Evolutionary conservation across 2,329 filamentous ascomycete species (phyloP).

Genomic region (Pyricularia sp.): DNA sequence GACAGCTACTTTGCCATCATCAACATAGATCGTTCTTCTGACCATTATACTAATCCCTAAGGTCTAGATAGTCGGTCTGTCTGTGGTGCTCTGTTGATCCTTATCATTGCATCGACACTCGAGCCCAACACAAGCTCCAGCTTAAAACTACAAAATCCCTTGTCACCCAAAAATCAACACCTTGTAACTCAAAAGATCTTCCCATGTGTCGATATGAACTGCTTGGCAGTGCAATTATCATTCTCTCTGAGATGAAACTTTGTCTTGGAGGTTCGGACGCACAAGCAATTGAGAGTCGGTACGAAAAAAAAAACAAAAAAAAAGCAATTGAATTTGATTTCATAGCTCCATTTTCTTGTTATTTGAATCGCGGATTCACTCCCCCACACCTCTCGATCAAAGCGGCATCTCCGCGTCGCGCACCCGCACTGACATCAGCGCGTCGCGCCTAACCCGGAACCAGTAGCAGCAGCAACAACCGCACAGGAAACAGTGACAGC

Average conservation of each 20-base stretch:
- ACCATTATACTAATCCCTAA: background rate
- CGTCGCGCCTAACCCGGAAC: background rate
- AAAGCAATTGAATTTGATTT: background rate
- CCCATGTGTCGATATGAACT: conserved; percentile 10
- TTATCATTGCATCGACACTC: background rate
- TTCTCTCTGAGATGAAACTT: conserved; percentile 7
- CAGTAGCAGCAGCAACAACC: background rate
- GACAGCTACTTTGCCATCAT: background rate
- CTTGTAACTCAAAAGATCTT: background rate
- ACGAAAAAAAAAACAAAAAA: background rate
- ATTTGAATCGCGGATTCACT: background rate
- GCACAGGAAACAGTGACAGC: background rate
- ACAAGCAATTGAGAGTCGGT: background rate
- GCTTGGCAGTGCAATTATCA: conserved; percentile 10
- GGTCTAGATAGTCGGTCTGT: background rate
- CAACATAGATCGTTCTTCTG: background rate
- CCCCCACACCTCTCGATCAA: background rate
- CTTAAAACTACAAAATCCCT: background rate
- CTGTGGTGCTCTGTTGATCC: background rate
- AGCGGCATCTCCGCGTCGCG: background rate
- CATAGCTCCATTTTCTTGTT: background rate
- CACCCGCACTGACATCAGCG: background rate
- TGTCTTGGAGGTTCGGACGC: background rate
- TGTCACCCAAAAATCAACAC: background rate
- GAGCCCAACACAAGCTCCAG: background rate